Conservation (phyloP, 345 rosid genomes). For the Hevea brasiliensis region DNA sequence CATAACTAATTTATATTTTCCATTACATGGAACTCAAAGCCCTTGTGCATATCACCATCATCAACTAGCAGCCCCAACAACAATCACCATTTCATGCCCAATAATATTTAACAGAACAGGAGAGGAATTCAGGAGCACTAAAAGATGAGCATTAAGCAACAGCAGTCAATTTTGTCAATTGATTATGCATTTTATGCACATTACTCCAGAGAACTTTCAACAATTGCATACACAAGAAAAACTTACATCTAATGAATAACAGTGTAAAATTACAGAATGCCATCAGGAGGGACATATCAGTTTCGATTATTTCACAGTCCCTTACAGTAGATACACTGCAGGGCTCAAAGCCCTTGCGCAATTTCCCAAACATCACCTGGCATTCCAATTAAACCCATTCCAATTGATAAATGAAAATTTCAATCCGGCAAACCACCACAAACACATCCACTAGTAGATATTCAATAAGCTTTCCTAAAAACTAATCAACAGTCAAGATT, state of each 20-base stretch:
- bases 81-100: no score
- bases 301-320: conserved; percentile 20
- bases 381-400: not conserved
- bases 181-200: not conserved
- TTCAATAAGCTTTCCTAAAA: no score
- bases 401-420: not conserved
- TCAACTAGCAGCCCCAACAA: not conserved
- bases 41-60: not conserved
- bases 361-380: conserved; percentile 31
- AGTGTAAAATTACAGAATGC: not conserved
- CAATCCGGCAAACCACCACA: not conserved
- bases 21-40: not conserved
- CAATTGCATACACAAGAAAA: not conserved
- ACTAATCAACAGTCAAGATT: no score
- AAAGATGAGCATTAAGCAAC: not conserved
- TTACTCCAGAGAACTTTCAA: no score
- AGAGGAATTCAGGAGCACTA: not conserved
- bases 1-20: no score
- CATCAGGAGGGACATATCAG: not conserved
- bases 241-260: not conserved
- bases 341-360: conserved; percentile 45
- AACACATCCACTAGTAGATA: not conserved
- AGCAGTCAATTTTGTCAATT: no score
- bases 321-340: not conserved
- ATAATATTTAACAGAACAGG: no score